A percentile compares a stretch with the other conserved stretches of the same genome.
Evolutionary conservation across 805 yeast species (phyloP).

Genomic region (Wickerhamiella sergipiensis): DNA sequence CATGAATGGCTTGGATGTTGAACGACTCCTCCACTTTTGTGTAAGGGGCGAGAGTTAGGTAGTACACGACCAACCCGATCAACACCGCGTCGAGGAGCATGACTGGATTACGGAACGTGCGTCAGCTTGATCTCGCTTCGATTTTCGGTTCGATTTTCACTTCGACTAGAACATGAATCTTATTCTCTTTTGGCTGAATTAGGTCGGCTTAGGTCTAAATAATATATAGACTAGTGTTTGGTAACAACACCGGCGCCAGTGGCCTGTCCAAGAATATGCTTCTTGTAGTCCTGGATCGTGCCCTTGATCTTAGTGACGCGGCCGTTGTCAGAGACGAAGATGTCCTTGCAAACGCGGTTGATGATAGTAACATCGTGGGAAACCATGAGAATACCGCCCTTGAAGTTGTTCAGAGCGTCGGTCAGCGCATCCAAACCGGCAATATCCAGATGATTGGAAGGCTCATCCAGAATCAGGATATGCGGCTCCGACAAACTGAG

Average conservation of each 20-base stretch:
- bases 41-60: conserved; percentile 52
- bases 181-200: too few relatives aligned
- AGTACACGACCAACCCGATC: conserved; percentile 34
- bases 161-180: too few relatives aligned
- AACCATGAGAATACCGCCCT: conserved; percentile 96
- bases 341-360: conserved; percentile 76
- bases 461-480: conserved; percentile 86
- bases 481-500: conserved; percentile 84
- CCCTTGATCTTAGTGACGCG: conserved; percentile 69
- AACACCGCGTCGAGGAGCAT: conserved; percentile 25
- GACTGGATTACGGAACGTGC: neutral
- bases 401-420: conserved; percentile 72
- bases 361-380: conserved; percentile 94
- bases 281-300: conserved; percentile 75
- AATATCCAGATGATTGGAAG: conserved; percentile 96
- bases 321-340: conserved; percentile 90
- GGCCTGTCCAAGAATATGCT: conserved; percentile 67
- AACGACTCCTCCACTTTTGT: conserved; percentile 94
- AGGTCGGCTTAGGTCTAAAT: too few relatives aligned
- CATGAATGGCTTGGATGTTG: conserved; percentile 80
- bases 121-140: too few relatives aligned
- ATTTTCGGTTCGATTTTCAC: too few relatives aligned
- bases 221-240: conserved; percentile 38
- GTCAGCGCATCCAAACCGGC: conserved; percentile 93
- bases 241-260: conserved; percentile 83